Conservation (phyloP, 2,329 filamentous ascomycete species). For the Colletotrichum lentis region DNA sequence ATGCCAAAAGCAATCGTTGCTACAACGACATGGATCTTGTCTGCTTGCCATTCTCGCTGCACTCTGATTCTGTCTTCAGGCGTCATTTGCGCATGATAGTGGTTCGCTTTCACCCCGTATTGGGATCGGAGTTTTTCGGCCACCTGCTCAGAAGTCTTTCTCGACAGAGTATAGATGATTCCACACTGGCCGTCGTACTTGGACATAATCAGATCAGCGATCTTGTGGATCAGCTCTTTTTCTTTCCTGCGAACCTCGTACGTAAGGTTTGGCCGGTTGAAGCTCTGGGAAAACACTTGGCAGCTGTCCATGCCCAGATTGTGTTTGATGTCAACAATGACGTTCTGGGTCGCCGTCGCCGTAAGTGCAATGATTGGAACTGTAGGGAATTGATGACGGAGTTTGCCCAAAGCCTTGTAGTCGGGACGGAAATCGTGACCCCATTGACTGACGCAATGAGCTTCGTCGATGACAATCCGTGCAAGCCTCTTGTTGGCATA, state of each 20-base stretch:
- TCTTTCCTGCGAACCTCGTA: conserved; percentile 83
- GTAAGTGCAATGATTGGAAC: conserved; percentile 95
- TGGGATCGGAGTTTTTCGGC: conserved; percentile 71
- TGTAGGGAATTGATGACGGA: conserved; percentile 75
- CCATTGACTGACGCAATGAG: conserved; percentile 99
- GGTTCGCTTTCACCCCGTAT: conserved; percentile 74
- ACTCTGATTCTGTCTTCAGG: conserved; percentile 72
- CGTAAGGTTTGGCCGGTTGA: conserved; percentile 93
- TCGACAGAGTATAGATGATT: conserved; percentile 92
- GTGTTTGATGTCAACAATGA: conserved; percentile 89
- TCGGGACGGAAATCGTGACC: conserved; percentile 97
- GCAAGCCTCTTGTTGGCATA: conserved; percentile 77
- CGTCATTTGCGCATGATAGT: conserved; percentile 86
- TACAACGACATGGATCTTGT: conserved; percentile 85
- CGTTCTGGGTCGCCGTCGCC: conserved; percentile 91
- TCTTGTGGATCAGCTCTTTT: conserved; percentile 50
- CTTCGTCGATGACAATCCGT: conserved; percentile 94
- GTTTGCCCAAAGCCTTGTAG: conserved; percentile 84
- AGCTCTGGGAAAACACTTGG: conserved; percentile 86
- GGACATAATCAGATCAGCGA: conserved; percentile 72
- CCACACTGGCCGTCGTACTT: conserved; percentile 78
- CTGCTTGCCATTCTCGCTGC: conserved; percentile 84
- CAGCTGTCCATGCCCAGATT: conserved; percentile 86
- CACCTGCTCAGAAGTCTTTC: conserved; percentile 82
- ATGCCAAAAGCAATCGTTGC: conserved; percentile 99